Evolutionary conservation across 2,329 filamentous ascomycete species (phyloP), one percentile per base, ranked within the genome.

Genomic region (Penicillium sp.): DNA sequence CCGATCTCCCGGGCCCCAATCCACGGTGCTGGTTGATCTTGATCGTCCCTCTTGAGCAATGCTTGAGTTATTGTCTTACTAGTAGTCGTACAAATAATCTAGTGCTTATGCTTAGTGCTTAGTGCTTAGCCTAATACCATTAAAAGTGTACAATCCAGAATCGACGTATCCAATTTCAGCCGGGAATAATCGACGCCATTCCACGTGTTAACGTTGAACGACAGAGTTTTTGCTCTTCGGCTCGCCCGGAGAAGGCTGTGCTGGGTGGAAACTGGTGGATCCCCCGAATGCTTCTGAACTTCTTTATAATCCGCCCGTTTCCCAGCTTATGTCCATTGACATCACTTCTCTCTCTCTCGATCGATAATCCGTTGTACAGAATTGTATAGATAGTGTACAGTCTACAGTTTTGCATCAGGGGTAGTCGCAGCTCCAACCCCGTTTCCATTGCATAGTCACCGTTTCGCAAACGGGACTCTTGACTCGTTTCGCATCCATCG

Each of bases 171-270:
- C 19, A 22, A 13, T 44, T 3, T 8, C n/a, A 22, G 7, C 40
- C 3, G 26, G 26, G 17, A 28, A 44, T 33, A 22, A 3, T 26
- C 5, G 15, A 35, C 30, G 10, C 28, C 7, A 10, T 53, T 55
- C 57, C 56, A 59, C 42, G 51, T 60, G 30, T 10, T 33, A 33
- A 33, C 12, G 54, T 56, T 33, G 4, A 13, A 26, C 30, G 55
- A 40, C 54, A 45, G 33, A 58, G n/a, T 50, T 59, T 51, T 65
- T 54, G 24, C 59, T 5, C 58, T 67, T 66, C 68, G 70, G 62
- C 53, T 42, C 30, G 63, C 61, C 68, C 68, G 69, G 60, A 66
- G 70, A 54, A 54, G 51, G 68, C 68, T 70, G 68, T 71, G 68
- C 63, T 62, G 56, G 60, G 63, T 55, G 56, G 59, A 58, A 60